Evolutionary conservation across 1,139 yeast species (phyloP).

Genomic region (Kodamaea sp.): DNA sequence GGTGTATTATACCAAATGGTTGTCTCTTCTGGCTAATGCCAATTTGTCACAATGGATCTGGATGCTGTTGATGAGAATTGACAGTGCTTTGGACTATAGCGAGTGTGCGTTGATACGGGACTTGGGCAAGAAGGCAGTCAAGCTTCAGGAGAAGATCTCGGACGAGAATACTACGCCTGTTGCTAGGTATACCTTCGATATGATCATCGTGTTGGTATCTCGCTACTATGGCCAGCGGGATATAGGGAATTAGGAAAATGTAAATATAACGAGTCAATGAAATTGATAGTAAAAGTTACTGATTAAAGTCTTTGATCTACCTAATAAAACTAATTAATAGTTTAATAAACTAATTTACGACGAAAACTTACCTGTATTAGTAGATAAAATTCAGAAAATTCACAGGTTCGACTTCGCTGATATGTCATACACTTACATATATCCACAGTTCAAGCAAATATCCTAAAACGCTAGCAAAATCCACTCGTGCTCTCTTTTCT

Average conservation of each 20-base stretch:
- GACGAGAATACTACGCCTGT: slow-evolving; percentile 10
- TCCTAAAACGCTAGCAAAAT: neutral
- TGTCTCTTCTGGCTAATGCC: slow-evolving; percentile 31
- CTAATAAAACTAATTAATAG: too few relatives aligned
- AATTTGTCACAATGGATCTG: slow-evolving; percentile 42
- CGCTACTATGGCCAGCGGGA: slow-evolving; percentile 42
- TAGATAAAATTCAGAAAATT: too few relatives aligned
- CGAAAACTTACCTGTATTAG: too few relatives aligned
- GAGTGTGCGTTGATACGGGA: slow-evolving; percentile 40
- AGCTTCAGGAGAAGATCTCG: slow-evolving; percentile 18
- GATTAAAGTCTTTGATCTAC: too few relatives aligned
- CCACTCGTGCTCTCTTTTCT: neutral
- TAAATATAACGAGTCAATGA: too few relatives aligned
- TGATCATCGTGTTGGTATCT: slow-evolving; percentile 36
- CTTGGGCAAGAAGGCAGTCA: slow-evolving; percentile 42
- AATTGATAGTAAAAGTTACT: too few relatives aligned
- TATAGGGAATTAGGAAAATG: neutral
- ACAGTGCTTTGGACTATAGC: slow-evolving; percentile 32
- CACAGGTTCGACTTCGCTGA: too few relatives aligned
- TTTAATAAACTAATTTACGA: too few relatives aligned
- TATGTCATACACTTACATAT: neutral
- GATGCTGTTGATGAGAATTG: slow-evolving; percentile 35
- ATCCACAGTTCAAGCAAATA: neutral
- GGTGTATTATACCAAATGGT: slow-evolving; percentile 41
- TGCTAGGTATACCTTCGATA: slow-evolving; percentile 30